Conservation (phyloP, 352 stramenopile genomes). For the Phytopythium vexans region DNA sequence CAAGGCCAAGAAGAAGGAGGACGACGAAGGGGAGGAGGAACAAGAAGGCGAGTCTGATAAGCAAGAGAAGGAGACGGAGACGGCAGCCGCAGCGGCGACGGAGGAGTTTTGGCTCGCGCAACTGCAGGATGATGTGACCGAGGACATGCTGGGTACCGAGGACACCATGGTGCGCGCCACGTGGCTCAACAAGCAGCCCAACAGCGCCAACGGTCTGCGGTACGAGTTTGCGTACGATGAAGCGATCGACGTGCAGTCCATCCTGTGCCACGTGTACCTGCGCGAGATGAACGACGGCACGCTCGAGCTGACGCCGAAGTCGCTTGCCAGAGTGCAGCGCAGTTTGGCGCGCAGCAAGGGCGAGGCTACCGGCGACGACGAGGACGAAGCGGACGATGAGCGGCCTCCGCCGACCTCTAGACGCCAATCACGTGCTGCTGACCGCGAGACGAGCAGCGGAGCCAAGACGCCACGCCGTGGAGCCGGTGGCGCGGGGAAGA, state of each 20-base stretch:
- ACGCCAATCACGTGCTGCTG: slow-evolving; percentile 1
- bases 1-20: slow-evolving; percentile 1
- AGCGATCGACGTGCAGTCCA: slow-evolving; percentile 52
- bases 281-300: slow-evolving; percentile 29
- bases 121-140: slow-evolving; percentile 72
- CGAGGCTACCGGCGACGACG: slow-evolving; percentile 16
- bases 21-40: slow-evolving; percentile 9
- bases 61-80: slow-evolving; percentile 2
- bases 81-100: neutral
- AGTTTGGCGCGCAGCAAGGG: slow-evolving; percentile 35
- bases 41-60: slow-evolving; percentile 8
- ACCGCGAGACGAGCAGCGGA: slow-evolving; percentile 10
- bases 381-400: slow-evolving; percentile 52
- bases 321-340: slow-evolving; percentile 44
- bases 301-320: slow-evolving; percentile 66
- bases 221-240: slow-evolving; percentile 68
- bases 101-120: slow-evolving; percentile 70
- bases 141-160: slow-evolving; percentile 57
- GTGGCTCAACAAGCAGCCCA: slow-evolving; percentile 49
- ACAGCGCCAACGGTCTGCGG: slow-evolving; percentile 4
- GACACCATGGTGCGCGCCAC: slow-evolving; percentile 47
- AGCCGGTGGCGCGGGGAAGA: slow-evolving; percentile 15
- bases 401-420: slow-evolving; percentile 28
- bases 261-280: slow-evolving; percentile 72
- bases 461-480: slow-evolving; percentile 5